These are phyloP conservation scores for Coemansia sp. DNA, from an alignment of 192 early-diverging fungal genomes.

Conservation along the genomic window DNA sequence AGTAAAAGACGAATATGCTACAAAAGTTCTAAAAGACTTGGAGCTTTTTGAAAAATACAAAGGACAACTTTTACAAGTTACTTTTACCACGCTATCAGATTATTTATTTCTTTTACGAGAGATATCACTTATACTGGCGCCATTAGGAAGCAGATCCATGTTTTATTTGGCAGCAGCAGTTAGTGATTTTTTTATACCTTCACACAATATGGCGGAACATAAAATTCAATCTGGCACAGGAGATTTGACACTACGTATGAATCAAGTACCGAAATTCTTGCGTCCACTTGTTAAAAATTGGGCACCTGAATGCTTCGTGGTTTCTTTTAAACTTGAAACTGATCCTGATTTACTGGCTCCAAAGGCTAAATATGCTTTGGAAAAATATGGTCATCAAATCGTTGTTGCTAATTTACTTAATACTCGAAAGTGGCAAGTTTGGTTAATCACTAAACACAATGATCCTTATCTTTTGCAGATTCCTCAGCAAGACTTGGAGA, in stretches of 20 bases:
- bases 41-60: slow-evolving; percentile 66
- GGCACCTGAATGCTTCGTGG: slow-evolving; percentile 82
- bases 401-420: slow-evolving; percentile 93
- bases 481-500: slow-evolving; percentile 18
- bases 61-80: slow-evolving; percentile 69
- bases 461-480: slow-evolving; percentile 38
- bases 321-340: slow-evolving; percentile 99
- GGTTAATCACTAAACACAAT: slow-evolving; percentile 47
- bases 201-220: slow-evolving; percentile 90
- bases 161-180: slow-evolving; percentile 98
- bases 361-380: slow-evolving; percentile 78
- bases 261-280: slow-evolving; percentile 97
- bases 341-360: slow-evolving; percentile 75
- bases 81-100: slow-evolving; percentile 87
- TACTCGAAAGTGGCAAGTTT: slow-evolving; percentile 85
- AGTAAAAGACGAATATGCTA: slow-evolving; percentile 68
- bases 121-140: slow-evolving; percentile 66
- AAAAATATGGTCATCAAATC: slow-evolving; percentile 91
- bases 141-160: slow-evolving; percentile 71
- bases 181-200: slow-evolving; percentile 96
- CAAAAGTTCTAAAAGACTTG: slow-evolving; percentile 65
- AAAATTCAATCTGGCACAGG: slow-evolving; percentile 95
- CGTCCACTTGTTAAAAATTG: slow-evolving; percentile 91
- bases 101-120: slow-evolving; percentile 88
- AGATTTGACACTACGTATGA: slow-evolving; percentile 79